Base-by-base conservation (phyloP, 768 basidiomycete species). In the Boletus rubroflammeus region DNA sequence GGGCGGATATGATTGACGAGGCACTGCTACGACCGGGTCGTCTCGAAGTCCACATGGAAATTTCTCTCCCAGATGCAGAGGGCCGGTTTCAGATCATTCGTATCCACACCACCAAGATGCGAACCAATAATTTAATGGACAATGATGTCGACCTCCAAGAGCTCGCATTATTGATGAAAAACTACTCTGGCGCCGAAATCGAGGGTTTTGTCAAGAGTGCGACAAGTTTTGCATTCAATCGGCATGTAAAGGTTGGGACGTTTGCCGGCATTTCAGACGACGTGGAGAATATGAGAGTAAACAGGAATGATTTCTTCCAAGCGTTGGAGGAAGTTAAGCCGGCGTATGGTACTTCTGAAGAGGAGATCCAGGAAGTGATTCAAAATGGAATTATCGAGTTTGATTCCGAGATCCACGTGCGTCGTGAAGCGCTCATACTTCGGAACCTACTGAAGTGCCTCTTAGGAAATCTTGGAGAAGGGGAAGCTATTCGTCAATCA, bases 41-140 rank as follows among this genome's bases (percentile, higher is more conserved):
- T 78, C 86, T 99, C 44, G 97, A 99, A 70, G 95, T 98, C 14
- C 97, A 98, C 73, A 97, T 99, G 88, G 97, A 99, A 73, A 98
- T 99, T 57, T 98, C 95, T 3, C 79, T 99, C 0, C 97, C 97
- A 0, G 96, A 98, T 65, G 95, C 93, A 66, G 73, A 86, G 2
- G 97, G 97, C 28, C 90, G 97, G 2, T 76, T 79, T 54, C 97
- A 99, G 73, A 99, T 98, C 62, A 80, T 99, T 55, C 90, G 77
- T 61, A 99, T 99, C 65, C 97, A 99, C 70, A 99, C 97, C 0
- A 67, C 81, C 49, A 95, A 93, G 74, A 99, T 99, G 97, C 84
- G 92, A 34, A 80, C 71, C 28, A 98, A 98, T 67, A 81, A 85
- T 14, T 87, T 98, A 40, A 91, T 99, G 89, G 93, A 90, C 50